phyloP scores from a whole-genome alignment of 1,284 basidiomycete genomes.

The Leccinum proximum region DNA sequence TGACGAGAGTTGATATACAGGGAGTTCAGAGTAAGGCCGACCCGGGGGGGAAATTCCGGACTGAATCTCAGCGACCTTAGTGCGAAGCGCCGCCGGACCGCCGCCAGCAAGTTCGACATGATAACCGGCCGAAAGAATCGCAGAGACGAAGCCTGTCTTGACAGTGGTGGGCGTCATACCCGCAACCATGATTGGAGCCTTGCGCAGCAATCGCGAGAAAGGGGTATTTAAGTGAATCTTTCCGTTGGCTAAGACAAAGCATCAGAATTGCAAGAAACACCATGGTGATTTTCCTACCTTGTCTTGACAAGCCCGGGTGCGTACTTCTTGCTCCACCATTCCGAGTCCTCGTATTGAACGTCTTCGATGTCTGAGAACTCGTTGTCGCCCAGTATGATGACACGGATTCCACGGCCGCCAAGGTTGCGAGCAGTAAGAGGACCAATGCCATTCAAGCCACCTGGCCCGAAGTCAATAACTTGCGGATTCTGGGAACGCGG shows the following conservation, averaged over 20 bases:
- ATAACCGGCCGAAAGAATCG: constrained; percentile 91
- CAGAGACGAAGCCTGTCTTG: constrained; percentile 89
- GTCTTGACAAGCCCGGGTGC: constrained; percentile 87
- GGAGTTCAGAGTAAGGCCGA: constrained; percentile 92
- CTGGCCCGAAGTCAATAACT: constrained; percentile 97
- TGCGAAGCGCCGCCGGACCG: constrained; percentile 85
- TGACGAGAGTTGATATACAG: constrained; percentile 99
- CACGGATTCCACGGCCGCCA: constrained; percentile 90
- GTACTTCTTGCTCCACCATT: constrained; percentile 89
- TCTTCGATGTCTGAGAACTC: constrained; percentile 76
- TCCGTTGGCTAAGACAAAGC: constrained; percentile 62
- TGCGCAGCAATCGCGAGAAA: constrained; percentile 93
- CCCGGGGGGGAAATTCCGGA: constrained; percentile 70
- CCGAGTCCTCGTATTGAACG: constrained; percentile 67
- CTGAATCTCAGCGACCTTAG: constrained; percentile 91
- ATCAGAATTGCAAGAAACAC: constrained; percentile 12
- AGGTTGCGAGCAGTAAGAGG: constrained; percentile 88
- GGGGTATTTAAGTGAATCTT: constrained; percentile 92
- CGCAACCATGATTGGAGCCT: constrained; percentile 97
- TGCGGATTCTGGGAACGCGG: constrained; percentile 83
- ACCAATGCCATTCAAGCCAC: constrained; percentile 92
- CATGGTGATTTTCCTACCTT: constrained; percentile 46
- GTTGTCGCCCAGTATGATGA: constrained; percentile 85
- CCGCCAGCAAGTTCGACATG: constrained; percentile 98
- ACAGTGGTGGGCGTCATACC: constrained; percentile 98